Base-by-base conservation (phyloP, 306 rosid species). In the Rubus idaeus region DNA sequence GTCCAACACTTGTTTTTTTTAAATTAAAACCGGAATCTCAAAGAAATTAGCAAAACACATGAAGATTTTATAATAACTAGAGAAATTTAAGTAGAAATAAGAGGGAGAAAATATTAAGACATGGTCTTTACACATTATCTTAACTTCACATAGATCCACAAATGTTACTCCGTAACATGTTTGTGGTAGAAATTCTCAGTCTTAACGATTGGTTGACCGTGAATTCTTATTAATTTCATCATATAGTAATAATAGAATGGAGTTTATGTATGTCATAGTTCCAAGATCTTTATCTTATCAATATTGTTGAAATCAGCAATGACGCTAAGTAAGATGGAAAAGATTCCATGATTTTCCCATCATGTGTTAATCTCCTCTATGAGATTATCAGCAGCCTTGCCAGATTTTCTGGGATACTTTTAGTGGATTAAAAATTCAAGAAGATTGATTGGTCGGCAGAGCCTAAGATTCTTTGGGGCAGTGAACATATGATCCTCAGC, bases 401-500 rank as follows among this genome's bases (percentile, higher is more conserved):
- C 97, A 85, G 91, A 88, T 86, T 70, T 82, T 47, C 79, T 78
- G 94, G 91, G 94, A 89, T 91, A 60, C 68, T 47, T 78, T 76
- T 68, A 64, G 14, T 63, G 45, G 45, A 64, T 78, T 72, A 56
- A 71, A 76, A 80, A 79, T 20, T 64, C 60, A 82, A 80, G 40
- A 72, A 62, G 39, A 84, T 73, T 73, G 82, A 84, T 86, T 61
- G 66, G 46, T 39, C 35, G 60, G 69, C 26, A 60, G 41, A 60
- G 37, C 75, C 37, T 67, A 63, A 73, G 23, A 26, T 78, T 79
- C 10, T 53, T 77, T 42, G 50, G 68, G 52, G 72, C 75, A 64
- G 60, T 78, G 72, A 77, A 61, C 75, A 60, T 65, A 57, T 73
- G 41, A 41, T 40, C 23, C 12, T 49, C 30, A 45, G 16, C 75